phyloP scores from a whole-genome alignment of 169 alveolate species.

The Plasmodium gaboni region DNA sequence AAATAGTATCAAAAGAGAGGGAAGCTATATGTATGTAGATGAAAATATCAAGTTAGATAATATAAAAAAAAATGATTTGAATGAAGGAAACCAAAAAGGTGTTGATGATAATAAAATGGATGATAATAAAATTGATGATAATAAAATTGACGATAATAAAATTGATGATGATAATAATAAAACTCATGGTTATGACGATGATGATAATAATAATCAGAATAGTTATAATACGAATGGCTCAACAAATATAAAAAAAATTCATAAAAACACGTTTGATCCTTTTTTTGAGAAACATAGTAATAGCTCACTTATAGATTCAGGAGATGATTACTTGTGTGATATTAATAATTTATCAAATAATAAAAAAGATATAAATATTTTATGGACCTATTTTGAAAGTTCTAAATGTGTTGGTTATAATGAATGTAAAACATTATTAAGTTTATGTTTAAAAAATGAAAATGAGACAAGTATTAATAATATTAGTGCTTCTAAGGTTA shows the following conservation, averaged over 20 bases:
- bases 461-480: conserved; percentile 17
- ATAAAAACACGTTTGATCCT: conserved; percentile 5
- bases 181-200: background rate
- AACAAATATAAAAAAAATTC: too few relatives aligned
- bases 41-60: too few relatives aligned
- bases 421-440: conserved; percentile 62
- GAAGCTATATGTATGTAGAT: too few relatives aligned
- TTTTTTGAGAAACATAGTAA: conserved; percentile 33
- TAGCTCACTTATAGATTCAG: conserved; percentile 29
- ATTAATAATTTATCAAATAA: background rate
- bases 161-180: background rate
- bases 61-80: too few relatives aligned
- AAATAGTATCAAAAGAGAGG: background rate
- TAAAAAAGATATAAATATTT: background rate
- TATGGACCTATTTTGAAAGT: conserved; percentile 26
- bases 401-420: conserved; percentile 41
- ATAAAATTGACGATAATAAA: too few relatives aligned
- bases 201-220: background rate
- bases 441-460: conserved; percentile 50
- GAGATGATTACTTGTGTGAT: conserved; percentile 28
- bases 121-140: background rate
- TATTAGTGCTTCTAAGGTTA: conserved; percentile 15
- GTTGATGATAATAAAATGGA: background rate
- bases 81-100: background rate
- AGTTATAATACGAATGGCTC: too few relatives aligned